Percentiles rank a stretch among this genome's conserved stretches.
Evolutionary conservation across 1,284 basidiomycete species (phyloP).

Genomic region (Trichosporon sp.): DNA sequence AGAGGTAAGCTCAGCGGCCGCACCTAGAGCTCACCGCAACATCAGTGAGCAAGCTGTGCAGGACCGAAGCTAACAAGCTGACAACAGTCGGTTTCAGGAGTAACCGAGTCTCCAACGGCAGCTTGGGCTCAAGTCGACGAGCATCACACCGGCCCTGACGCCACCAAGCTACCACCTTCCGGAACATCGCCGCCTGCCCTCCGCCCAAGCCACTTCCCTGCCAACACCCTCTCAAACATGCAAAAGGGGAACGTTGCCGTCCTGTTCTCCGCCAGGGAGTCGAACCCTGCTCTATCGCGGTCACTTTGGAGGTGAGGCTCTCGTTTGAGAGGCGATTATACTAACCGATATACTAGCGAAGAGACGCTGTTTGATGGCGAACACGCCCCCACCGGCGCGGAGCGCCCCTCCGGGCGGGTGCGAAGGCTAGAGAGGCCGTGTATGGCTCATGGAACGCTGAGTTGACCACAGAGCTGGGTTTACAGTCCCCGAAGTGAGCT

Average conservation of each 20-base stretch:
- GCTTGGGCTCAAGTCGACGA: too few species aligned
- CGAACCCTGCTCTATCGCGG: not conserved
- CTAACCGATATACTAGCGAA: slow-evolving; percentile 1
- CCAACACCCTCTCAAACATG: not conserved
- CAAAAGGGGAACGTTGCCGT: not conserved
- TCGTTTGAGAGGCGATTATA: not conserved
- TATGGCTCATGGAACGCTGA: too few species aligned
- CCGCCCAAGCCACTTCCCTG: not conserved
- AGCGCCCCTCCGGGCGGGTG: not conserved
- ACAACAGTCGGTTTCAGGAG: too few species aligned
- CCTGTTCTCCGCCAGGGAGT: not conserved
- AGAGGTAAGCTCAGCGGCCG: too few species aligned
- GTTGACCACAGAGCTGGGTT: too few species aligned
- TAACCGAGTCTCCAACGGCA: too few species aligned
- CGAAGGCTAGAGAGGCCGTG: not conserved
- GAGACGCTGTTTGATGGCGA: not conserved
- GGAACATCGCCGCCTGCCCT: not conserved
- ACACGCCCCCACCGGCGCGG: not conserved
- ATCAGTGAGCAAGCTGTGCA: too few species aligned
- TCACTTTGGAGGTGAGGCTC: not conserved
- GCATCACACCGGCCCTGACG: too few species aligned
- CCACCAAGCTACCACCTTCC: too few species aligned
- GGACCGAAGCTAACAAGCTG: too few species aligned
- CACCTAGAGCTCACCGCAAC: too few species aligned
- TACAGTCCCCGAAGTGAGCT: too few species aligned